These are phyloP conservation scores for Phytophthora agathidicida DNA, from an alignment of 352 stramenopile genomes.

Conservation along the genomic window DNA sequence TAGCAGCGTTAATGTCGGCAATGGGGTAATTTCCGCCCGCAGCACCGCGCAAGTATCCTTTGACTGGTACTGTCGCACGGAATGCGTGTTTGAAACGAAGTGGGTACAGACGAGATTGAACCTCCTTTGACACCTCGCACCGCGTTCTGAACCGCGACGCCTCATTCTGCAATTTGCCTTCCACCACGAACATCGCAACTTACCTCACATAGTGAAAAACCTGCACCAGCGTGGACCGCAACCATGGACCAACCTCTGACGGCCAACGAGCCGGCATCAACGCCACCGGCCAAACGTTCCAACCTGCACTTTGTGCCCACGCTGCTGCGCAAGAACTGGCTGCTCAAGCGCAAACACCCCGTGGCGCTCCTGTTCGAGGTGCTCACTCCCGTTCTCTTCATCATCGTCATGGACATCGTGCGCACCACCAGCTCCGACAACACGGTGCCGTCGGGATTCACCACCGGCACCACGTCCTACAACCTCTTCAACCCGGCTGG, in stretches of 20 bases:
- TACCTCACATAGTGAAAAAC: background rate
- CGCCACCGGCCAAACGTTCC: slow-evolving; percentile 10
- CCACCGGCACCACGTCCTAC: slow-evolving; percentile 27
- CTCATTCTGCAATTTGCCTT: slow-evolving; percentile 20
- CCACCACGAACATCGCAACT: no score
- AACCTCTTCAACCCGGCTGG: slow-evolving; percentile 53
- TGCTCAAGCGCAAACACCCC: slow-evolving; percentile 75
- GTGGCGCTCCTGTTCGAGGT: slow-evolving; percentile 62
- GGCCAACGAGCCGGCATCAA: slow-evolving; percentile 5
- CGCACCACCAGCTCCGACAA: slow-evolving; percentile 45
- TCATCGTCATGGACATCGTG: slow-evolving; percentile 62
- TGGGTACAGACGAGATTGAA: slow-evolving; percentile 8
- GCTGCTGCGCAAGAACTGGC: slow-evolving; percentile 80
- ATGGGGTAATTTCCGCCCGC: no score
- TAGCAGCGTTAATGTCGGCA: no score
- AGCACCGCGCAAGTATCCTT: no score
- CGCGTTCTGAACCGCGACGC: background rate
- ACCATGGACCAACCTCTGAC: slow-evolving; percentile 29
- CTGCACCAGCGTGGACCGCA: background rate
- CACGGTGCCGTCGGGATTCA: slow-evolving; percentile 45
- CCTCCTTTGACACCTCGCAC: background rate
- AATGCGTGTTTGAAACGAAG: slow-evolving; percentile 10
- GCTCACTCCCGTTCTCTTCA: slow-evolving; percentile 62
- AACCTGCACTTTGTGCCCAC: slow-evolving; percentile 55
- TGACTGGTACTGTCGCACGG: no score